These are phyloP conservation scores for Populus deltoides DNA, from an alignment of 345 rosid genomes.

Conservation along the genomic window DNA sequence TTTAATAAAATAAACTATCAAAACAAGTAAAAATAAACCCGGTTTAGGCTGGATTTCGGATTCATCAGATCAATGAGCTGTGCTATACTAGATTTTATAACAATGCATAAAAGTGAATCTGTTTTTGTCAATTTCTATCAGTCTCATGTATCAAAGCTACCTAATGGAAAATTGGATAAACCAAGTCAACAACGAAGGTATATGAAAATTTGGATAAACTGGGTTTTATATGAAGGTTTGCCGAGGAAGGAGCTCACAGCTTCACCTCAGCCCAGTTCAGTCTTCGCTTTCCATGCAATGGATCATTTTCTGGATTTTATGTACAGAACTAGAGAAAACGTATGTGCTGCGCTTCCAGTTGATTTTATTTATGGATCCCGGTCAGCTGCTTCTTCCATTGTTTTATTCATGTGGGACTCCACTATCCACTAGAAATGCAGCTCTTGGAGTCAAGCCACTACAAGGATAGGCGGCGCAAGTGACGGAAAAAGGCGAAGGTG, in stretches of 20 bases:
- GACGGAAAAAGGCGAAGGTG: constrained; percentile 24
- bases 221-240: background rate
- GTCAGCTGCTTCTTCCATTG: background rate
- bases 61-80: no score
- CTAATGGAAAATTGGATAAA: no score
- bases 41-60: no score
- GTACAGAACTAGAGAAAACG: background rate
- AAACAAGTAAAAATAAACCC: no score
- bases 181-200: background rate
- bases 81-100: no score
- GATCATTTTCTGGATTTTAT: background rate
- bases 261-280: background rate
- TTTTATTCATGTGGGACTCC: constrained; percentile 7
- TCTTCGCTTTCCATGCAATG: background rate
- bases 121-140: no score
- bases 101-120: no score
- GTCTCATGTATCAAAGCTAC: no score
- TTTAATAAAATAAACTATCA: no score
- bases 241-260: background rate
- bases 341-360: background rate
- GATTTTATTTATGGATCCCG: background rate
- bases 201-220: background rate
- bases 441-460: background rate
- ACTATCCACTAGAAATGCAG: constrained; percentile 11
- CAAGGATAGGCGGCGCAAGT: constrained; percentile 31